A percentile compares a stretch with the other conserved stretches of the same genome.
Conservation (phyloP, 495 filamentous ascomycete species). For the Trichoderma asperelloides region DNA sequence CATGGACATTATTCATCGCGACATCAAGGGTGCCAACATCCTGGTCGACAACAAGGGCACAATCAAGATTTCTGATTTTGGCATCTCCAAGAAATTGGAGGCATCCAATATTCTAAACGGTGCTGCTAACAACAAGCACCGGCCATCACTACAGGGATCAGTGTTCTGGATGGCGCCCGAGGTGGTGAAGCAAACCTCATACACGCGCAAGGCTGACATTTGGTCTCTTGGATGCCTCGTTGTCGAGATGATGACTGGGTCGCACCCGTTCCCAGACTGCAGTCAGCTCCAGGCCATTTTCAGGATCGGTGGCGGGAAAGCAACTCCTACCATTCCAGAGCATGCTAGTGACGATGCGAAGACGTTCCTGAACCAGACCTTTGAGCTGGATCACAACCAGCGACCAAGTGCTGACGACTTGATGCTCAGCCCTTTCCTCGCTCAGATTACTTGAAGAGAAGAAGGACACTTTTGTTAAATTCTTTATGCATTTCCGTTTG, state of each 20-base stretch:
- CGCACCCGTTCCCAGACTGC: slow-evolving; percentile 93
- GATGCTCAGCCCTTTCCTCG: slow-evolving; percentile 70
- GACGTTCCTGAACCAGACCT: slow-evolving; percentile 79
- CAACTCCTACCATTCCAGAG: slow-evolving; percentile 81
- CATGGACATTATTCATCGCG: slow-evolving; percentile 93
- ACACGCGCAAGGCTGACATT: slow-evolving; percentile 99
- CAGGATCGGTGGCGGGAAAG: slow-evolving; percentile 85
- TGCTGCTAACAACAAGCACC: slow-evolving; percentile 56
- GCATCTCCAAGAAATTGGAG: slow-evolving; percentile 95
- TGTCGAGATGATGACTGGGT: slow-evolving; percentile 98
- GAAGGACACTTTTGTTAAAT: neutral
- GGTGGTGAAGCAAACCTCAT: slow-evolving; percentile 93
- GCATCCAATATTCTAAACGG: slow-evolving; percentile 52
- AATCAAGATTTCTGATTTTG: slow-evolving; percentile 99
- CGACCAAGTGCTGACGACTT: slow-evolving; percentile 87
- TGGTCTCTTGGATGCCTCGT: slow-evolving; percentile 96
- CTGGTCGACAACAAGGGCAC: slow-evolving; percentile 98
- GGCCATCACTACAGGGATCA: slow-evolving; percentile 89
- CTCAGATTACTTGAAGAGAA: slow-evolving; percentile 43
- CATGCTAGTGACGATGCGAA: slow-evolving; percentile 78
- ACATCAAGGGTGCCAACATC: slow-evolving; percentile 98
- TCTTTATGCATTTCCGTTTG: neutral
- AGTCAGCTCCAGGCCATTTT: slow-evolving; percentile 97
- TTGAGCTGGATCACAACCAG: slow-evolving; percentile 89
- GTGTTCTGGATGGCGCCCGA: slow-evolving; percentile 99